phyloP scores from a whole-genome alignment of 257 asterid species.

The Solanum infundibuliforme region DNA sequence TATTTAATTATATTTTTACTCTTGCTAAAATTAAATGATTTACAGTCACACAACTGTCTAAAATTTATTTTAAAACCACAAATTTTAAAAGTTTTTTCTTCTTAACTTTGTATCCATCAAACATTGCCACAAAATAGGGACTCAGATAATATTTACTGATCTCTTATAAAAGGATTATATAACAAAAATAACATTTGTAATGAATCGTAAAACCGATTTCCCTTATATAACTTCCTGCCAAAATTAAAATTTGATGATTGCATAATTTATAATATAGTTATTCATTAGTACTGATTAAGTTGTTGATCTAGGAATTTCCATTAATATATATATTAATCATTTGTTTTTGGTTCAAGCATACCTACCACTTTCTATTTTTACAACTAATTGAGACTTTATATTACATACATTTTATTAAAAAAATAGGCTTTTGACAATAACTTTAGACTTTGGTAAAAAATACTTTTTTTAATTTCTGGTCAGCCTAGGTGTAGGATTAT shows the following conservation, averaged over 20 bases:
- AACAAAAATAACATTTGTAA: background rate
- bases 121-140: background rate
- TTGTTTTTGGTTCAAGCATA: background rate
- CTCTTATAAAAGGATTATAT: background rate
- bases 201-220: background rate
- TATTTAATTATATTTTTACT: background rate
- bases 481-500: background rate
- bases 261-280: background rate
- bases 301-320: background rate
- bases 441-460: background rate
- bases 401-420: background rate
- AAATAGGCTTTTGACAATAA: background rate
- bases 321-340: background rate
- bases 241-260: background rate
- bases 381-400: background rate
- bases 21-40: too few species aligned
- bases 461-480: background rate
- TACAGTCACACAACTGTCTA: rapidly evolving
- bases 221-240: background rate
- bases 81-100: too few species aligned
- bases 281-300: background rate
- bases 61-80: too few species aligned
- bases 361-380: background rate
- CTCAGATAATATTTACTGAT: rapidly evolving
- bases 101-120: background rate